These are phyloP conservation scores for Penicillium digitatum DNA, from an alignment of 2,329 filamentous ascomycete species.

Conservation along the genomic window DNA sequence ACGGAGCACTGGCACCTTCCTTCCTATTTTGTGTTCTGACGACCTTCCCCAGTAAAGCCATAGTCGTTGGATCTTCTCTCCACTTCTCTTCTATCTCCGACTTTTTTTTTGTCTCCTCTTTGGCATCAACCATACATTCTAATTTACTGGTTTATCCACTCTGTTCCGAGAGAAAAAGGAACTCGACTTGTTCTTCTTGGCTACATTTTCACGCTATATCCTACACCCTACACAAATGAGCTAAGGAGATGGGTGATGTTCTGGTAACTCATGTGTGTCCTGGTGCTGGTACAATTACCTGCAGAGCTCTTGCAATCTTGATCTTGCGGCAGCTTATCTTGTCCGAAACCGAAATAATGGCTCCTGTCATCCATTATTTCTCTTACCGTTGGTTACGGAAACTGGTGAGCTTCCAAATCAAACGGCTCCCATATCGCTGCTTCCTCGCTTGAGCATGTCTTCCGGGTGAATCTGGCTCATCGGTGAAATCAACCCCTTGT, in stretches of 20 bases:
- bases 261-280: background rate
- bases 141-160: background rate
- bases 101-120: background rate
- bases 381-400: background rate
- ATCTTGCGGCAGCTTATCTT: background rate
- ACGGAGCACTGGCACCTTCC: background rate
- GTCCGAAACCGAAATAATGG: background rate
- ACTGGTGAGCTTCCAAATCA: background rate
- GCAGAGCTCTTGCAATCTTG: background rate
- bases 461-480: background rate
- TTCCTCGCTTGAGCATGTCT: background rate
- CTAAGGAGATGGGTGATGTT: background rate
- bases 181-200: background rate
- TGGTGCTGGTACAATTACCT: background rate
- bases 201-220: background rate
- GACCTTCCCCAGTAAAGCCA: background rate
- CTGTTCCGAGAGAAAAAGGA: background rate
- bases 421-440: background rate
- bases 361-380: background rate
- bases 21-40: background rate
- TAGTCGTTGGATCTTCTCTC: background rate
- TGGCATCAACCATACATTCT: background rate
- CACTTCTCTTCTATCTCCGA: too few species aligned
- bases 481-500: background rate
- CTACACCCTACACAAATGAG: background rate